Percentiles rank a stretch among this genome's conserved stretches.
Evolutionary conservation across 2,329 filamentous ascomycete species (phyloP).

Genomic region (Thelonectria blattea): DNA sequence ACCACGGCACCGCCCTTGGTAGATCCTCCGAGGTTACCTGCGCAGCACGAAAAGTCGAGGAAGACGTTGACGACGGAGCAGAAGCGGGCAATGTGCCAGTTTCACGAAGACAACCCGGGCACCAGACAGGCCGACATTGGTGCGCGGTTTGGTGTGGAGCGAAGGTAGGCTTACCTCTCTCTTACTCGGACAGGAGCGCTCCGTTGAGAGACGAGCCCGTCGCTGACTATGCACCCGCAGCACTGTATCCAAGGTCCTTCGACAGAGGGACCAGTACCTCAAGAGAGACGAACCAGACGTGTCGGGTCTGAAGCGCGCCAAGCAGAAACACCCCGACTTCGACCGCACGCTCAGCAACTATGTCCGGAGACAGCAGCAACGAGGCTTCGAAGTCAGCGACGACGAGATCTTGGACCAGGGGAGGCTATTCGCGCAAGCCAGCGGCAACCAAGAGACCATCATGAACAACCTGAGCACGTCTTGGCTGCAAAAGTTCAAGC

Average conservation of each 20-base stretch:
- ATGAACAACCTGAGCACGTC: slow-evolving; percentile 72
- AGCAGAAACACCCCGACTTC: slow-evolving; percentile 87
- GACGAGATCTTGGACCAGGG: slow-evolving; percentile 87
- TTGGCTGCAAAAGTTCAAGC: slow-evolving; percentile 96
- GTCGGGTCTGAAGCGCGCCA: slow-evolving; percentile 78
- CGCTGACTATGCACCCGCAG: slow-evolving; percentile 54
- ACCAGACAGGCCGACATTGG: slow-evolving; percentile 97
- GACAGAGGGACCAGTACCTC: slow-evolving; percentile 93
- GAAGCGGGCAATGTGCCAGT: slow-evolving; percentile 90
- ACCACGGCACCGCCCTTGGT: slow-evolving; percentile 55
- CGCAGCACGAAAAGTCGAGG: slow-evolving; percentile 67
- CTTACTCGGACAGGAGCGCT: neutral
- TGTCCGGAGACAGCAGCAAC: slow-evolving; percentile 80
- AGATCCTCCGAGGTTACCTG: slow-evolving; percentile 37
- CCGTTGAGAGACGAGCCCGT: slow-evolving; percentile 27
- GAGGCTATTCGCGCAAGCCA: slow-evolving; percentile 77
- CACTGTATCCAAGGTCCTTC: slow-evolving; percentile 97
- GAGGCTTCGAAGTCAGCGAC: slow-evolving; percentile 76
- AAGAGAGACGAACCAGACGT: slow-evolving; percentile 73
- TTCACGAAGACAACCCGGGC: slow-evolving; percentile 86
- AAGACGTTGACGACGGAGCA: slow-evolving; percentile 92
- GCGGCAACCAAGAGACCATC: slow-evolving; percentile 70
- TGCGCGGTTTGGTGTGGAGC: slow-evolving; percentile 91
- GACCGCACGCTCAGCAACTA: slow-evolving; percentile 89
- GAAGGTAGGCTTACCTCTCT: slow-evolving; percentile 71